Evolutionary conservation across 2,329 filamentous ascomycete genomes (phyloP).

Genomic region (Fusarium xylarioides): DNA sequence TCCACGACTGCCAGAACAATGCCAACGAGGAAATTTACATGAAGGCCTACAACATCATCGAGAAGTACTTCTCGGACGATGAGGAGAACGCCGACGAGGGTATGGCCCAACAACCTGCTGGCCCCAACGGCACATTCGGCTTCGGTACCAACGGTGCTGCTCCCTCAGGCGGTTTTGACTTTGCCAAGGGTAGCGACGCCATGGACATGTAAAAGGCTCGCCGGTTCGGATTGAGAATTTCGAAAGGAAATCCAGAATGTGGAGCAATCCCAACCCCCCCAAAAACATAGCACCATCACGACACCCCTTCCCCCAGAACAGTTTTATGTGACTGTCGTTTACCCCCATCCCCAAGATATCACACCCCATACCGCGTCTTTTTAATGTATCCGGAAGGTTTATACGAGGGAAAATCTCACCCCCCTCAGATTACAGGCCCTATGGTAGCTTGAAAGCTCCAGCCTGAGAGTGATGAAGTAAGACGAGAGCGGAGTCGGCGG

Average conservation of each 20-base stretch:
- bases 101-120: conserved; percentile 72
- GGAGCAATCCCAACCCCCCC: conserved; percentile 31
- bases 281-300: conserved; percentile 39
- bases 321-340: conserved; percentile 40
- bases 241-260: conserved; percentile 23
- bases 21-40: conserved; percentile 99
- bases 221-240: conserved; percentile 6
- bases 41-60: conserved; percentile 99
- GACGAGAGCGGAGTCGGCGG: conserved; percentile 35
- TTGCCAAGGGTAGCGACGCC: conserved; percentile 75
- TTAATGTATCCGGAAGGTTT: conserved; percentile 52
- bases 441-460: conserved; percentile 75
- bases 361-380: conserved; percentile 46
- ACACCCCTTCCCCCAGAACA: conserved; percentile 36
- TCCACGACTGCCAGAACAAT: conserved; percentile 99
- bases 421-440: conserved; percentile 54
- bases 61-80: conserved; percentile 99
- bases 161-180: conserved; percentile 90
- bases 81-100: conserved; percentile 90
- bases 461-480: conserved; percentile 53
- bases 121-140: conserved; percentile 78
- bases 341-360: conserved; percentile 43
- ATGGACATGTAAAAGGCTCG: conserved; percentile 68
- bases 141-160: conserved; percentile 72
- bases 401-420: conserved; percentile 42